Evolutionary conservation across 169 alveolate genomes (phyloP).

Genomic region (Miamiensis avidus): DNA sequence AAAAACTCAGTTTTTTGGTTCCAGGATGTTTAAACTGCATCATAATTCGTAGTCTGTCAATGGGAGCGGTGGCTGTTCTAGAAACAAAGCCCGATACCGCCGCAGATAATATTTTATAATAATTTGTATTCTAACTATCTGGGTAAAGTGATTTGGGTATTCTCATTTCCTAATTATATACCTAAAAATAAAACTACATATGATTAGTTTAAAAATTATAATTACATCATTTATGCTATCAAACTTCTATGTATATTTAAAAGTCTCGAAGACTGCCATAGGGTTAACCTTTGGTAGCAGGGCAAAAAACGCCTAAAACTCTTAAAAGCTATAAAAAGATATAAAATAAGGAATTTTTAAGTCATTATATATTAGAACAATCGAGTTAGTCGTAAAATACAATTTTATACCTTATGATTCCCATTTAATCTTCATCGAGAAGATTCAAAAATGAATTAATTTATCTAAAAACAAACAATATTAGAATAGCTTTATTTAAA

Average conservation of each 20-base stretch:
- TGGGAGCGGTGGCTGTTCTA: constrained; percentile 62
- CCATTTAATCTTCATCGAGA: background rate
- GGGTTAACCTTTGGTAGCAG: background rate
- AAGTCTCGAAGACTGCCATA: background rate
- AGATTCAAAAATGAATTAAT: background rate
- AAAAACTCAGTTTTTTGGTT: background rate
- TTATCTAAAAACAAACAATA: background rate
- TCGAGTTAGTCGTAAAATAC: too few relatives aligned
- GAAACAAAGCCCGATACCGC: constrained; percentile 45
- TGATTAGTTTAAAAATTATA: too few relatives aligned
- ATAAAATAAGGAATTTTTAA: too few relatives aligned
- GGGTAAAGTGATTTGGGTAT: background rate
- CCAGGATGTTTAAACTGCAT: constrained; percentile 34
- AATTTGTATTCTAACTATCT: background rate
- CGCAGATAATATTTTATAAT: background rate
- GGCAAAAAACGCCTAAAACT: background rate
- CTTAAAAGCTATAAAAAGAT: background rate
- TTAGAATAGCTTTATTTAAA: too few relatives aligned
- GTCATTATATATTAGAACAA: too few relatives aligned
- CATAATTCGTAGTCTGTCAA: constrained; percentile 58
- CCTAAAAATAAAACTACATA: too few relatives aligned
- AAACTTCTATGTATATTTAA: background rate
- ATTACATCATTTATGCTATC: background rate
- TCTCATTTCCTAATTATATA: background rate
- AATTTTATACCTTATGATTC: background rate